A percentile compares a stretch with the other conserved stretches of the same genome.
Conservation (phyloP, 2,329 filamentous ascomycete genomes). For the Hypomyces rosellus region DNA sequence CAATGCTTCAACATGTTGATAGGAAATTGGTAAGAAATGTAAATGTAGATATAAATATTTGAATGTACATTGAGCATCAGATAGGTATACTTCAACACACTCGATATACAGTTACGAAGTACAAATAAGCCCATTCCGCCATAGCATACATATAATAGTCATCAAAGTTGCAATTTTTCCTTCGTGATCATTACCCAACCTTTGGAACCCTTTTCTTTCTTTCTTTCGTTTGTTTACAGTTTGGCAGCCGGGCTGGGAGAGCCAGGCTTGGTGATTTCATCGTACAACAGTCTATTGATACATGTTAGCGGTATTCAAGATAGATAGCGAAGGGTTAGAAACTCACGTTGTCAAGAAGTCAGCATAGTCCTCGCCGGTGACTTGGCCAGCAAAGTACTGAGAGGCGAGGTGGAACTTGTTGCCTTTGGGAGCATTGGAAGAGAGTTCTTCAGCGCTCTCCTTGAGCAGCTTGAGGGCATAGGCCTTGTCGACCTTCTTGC, state of each 20-base stretch:
- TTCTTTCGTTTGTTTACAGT: slow-evolving; percentile 35
- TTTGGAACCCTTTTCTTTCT: background rate
- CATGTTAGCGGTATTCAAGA: background rate
- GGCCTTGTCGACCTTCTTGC: slow-evolving; percentile 87
- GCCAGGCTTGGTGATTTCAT: slow-evolving; percentile 75
- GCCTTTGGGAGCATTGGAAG: slow-evolving; percentile 69
- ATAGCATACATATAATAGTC: background rate
- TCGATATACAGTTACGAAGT: background rate
- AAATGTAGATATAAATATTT: no score
- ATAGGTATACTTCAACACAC: background rate
- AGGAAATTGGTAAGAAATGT: no score
- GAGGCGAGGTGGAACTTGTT: slow-evolving; percentile 90
- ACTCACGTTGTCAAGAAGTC: slow-evolving; percentile 85
- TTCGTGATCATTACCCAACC: background rate
- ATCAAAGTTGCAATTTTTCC: slow-evolving; percentile 5
- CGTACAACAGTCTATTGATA: slow-evolving; percentile 64
- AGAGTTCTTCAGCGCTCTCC: slow-evolving; percentile 74
- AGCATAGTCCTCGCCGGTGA: slow-evolving; percentile 95
- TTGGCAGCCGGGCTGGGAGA: slow-evolving; percentile 55
- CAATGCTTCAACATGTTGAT: no score
- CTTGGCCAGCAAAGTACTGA: slow-evolving; percentile 86
- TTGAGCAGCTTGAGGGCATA: slow-evolving; percentile 82
- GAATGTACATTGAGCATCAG: no score
- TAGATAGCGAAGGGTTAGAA: background rate
- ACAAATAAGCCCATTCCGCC: background rate